Evolutionary conservation across 2,329 filamentous ascomycete species (phyloP), one percentile per base, ranked within the genome.

Genomic region (Colletotrichum nymphaeae): DNA sequence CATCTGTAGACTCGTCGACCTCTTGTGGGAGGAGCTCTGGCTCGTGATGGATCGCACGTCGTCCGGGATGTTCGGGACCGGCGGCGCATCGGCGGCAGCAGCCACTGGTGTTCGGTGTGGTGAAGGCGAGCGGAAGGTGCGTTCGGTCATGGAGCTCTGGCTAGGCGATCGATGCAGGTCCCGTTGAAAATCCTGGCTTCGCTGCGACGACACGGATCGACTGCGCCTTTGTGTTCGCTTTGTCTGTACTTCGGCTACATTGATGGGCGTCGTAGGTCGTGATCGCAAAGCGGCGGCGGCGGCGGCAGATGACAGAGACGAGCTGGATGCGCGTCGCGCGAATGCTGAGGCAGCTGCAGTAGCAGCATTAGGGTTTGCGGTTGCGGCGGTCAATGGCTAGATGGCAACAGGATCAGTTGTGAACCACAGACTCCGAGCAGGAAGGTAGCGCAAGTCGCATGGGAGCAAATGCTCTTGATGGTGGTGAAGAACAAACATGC

Each of bases 221-320:
- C 89, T 91, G 74, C 95, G 91, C 77, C 94, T 91, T 73, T 91
- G 82, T 80, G 93, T 95, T 79, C 95, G 93, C 86, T 96, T 98
- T 6, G 96, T 97, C 82, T 97, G 93, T 57, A 97, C 91, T 79
- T 95, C 91, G 81, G 91, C 93, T 69, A 98, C 93, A 77, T 92
- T 92, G 64, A 92, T 96, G 26, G 95, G 95, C 2, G 93, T 92
- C 64, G 92, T 92, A 11, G 94, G 92, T 77, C 93, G 91, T 58
- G 93, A 93, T 79, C 93, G 92, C 72, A 98, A 88, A 59, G 95
- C 95, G 32, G 95, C 92, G 19, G 95, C 95, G 7, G 96, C 95
- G 14, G 96, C 96, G 7, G 95, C 94, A 46, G 93, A 93, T 53
- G 95, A 97, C 56, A 98, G 88, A 72, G 90, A 91, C 73, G 85